Evolutionary conservation across 2,329 filamentous ascomycete genomes (phyloP).

Genomic region (Helotiales sp.): DNA sequence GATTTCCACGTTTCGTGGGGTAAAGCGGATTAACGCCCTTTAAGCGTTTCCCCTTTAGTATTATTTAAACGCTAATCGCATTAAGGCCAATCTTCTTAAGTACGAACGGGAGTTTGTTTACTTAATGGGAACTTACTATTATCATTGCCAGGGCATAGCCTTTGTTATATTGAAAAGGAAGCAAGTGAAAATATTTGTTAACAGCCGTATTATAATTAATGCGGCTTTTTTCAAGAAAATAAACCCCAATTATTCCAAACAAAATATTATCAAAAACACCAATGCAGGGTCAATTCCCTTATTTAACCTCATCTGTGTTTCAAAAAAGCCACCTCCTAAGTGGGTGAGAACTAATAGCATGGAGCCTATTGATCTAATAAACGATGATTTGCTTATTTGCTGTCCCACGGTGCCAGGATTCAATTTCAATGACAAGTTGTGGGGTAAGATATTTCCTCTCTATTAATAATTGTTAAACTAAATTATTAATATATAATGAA

Average conservation of each 20-base stretch:
- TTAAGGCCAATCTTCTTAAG: conserved; percentile 37
- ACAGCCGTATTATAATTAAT: conserved; percentile 41
- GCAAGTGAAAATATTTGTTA: conserved; percentile 29
- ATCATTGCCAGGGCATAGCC: conserved; percentile 42
- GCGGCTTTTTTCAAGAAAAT: conserved; percentile 36
- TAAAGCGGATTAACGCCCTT: conserved; percentile 38
- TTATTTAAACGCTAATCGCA: conserved; percentile 33
- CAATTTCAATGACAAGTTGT: conserved; percentile 16
- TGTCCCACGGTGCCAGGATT: conserved; percentile 20
- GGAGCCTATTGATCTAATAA: conserved; percentile 14
- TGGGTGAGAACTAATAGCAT: conserved; percentile 23
- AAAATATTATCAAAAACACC: neutral
- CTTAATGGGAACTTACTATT: conserved; percentile 39
- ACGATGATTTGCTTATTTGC: conserved; percentile 6
- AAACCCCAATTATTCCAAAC: conserved; percentile 37
- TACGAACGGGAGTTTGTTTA: conserved; percentile 40
- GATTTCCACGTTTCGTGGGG: conserved; percentile 27
- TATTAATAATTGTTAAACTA: neutral
- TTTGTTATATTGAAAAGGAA: conserved; percentile 42
- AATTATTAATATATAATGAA: conserved; percentile 18
- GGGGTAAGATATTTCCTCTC: conserved; percentile 17
- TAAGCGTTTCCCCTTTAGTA: conserved; percentile 43
- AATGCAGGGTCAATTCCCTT: neutral
- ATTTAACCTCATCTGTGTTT: neutral
- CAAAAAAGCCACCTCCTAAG: neutral